Conservation (phyloP, 257 asterid species). For the Cruciata laevipes region DNA sequence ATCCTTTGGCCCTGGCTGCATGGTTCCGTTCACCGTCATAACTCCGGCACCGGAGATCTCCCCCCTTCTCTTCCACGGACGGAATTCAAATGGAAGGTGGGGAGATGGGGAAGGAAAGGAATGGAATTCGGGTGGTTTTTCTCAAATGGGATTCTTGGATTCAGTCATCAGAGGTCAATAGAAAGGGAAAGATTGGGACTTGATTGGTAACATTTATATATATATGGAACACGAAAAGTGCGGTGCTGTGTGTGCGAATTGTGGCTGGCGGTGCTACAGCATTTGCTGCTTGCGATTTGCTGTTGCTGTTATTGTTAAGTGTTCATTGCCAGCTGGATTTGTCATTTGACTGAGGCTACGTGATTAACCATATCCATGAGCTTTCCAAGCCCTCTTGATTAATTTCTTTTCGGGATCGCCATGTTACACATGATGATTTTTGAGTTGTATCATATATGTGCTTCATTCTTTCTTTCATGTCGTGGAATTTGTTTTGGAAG, state of each 20-base stretch:
- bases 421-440: no score
- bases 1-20: conserved; percentile 29
- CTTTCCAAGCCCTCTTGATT: background rate
- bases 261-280: conserved; percentile 11
- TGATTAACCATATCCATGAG: conserved; percentile 5
- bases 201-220: background rate
- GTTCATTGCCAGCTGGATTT: conserved; percentile 13
- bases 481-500: no score
- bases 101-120: conserved; percentile 1
- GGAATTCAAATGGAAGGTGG: conserved; percentile 5
- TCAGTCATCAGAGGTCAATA: conserved; percentile 10
- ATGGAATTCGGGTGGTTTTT: background rate
- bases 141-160: conserved; percentile 10
- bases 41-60: background rate
- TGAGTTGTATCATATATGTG: no score
- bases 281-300: background rate
- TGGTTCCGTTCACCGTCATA: background rate
- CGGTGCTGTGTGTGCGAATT: background rate
- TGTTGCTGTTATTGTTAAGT: background rate
- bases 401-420: no score
- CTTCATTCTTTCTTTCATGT: no score
- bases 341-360: background rate
- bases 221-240: background rate
- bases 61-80: conserved; percentile 10
- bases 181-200: background rate